These are phyloP conservation scores for Aspergillus biplanus DNA, from an alignment of 495 filamentous ascomycete genomes.

Conservation along the genomic window DNA sequence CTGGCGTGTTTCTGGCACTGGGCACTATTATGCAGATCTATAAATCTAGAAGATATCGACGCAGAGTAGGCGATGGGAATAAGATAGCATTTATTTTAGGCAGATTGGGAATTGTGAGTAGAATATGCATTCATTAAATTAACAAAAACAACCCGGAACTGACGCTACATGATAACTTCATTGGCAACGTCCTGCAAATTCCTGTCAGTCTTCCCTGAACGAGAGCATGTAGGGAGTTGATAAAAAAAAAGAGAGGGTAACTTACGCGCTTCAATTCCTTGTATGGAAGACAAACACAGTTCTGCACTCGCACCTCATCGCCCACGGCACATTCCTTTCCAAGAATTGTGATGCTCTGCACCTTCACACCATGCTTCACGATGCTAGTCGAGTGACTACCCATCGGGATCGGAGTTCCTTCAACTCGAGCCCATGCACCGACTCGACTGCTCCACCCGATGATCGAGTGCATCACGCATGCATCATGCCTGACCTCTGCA, in stretches of 20 bases:
- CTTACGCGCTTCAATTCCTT: conserved; percentile 98
- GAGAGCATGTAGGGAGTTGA: neutral
- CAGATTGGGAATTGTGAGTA: neutral
- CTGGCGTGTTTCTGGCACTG: too few species aligned
- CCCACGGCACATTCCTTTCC: conserved; percentile 95
- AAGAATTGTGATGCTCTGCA: conserved; percentile 97
- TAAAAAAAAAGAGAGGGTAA: conserved; percentile 24
- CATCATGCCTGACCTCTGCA: conserved; percentile 94
- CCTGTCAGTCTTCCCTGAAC: conserved; percentile 33
- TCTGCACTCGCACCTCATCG: conserved; percentile 96
- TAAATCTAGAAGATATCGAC: too few species aligned
- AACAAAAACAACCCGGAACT: neutral
- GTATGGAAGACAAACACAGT: conserved; percentile 96
- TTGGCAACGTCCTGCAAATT: conserved; percentile 78
- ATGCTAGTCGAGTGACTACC: conserved; percentile 92
- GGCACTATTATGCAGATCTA: too few species aligned
- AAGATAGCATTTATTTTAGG: conserved; percentile 11
- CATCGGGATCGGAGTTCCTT: conserved; percentile 90
- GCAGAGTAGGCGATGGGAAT: too few species aligned
- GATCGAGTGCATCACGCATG: conserved; percentile 94
- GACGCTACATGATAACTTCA: conserved; percentile 88
- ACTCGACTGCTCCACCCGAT: conserved; percentile 97
- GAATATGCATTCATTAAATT: neutral
- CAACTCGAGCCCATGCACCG: conserved; percentile 95
- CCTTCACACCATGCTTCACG: conserved; percentile 96